Percentiles rank a stretch among this genome's conserved stretches.
phyloP scores from a whole-genome alignment of 192 early-diverging fungal species.

The Coemansia sp. region DNA sequence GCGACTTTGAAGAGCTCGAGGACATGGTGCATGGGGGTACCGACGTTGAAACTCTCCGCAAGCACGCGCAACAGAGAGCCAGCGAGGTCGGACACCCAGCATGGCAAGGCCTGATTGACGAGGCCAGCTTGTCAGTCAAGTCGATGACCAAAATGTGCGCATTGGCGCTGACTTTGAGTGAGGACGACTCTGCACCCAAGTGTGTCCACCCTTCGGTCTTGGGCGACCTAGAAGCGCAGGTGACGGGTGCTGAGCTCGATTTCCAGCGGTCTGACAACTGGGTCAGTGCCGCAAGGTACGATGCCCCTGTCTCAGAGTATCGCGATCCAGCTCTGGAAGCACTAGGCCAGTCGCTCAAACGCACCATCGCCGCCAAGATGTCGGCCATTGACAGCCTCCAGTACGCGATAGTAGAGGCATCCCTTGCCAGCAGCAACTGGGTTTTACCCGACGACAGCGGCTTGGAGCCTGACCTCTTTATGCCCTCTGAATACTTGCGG shows the following conservation, averaged over 20 bases:
- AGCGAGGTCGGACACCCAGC: slow-evolving; percentile 10
- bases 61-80: slow-evolving; percentile 11
- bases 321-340: slow-evolving; percentile 13
- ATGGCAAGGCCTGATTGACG: slow-evolving; percentile 24
- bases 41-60: slow-evolving; percentile 8
- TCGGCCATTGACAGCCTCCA: slow-evolving; percentile 31
- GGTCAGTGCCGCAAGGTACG: slow-evolving; percentile 16
- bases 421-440: slow-evolving; percentile 33
- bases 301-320: neutral
- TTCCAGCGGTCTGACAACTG: slow-evolving; percentile 36
- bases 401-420: slow-evolving; percentile 39
- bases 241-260: neutral
- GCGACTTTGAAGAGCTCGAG: slow-evolving; percentile 23
- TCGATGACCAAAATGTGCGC: slow-evolving; percentile 20
- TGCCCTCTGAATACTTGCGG: neutral
- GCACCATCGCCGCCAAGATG: slow-evolving; percentile 26
- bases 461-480: neutral
- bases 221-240: too few relatives aligned
- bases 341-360: slow-evolving; percentile 4
- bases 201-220: slow-evolving; percentile 6
- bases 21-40: slow-evolving; percentile 22
- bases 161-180: slow-evolving; percentile 17
- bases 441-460: slow-evolving; percentile 4
- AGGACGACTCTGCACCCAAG: slow-evolving; percentile 20
- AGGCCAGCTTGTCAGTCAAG: slow-evolving; percentile 5